A percentile compares a stretch with the other conserved stretches of the same genome.
phyloP scores from a whole-genome alignment of 192 early-diverging fungal genomes.

The Pilaira anomala region DNA sequence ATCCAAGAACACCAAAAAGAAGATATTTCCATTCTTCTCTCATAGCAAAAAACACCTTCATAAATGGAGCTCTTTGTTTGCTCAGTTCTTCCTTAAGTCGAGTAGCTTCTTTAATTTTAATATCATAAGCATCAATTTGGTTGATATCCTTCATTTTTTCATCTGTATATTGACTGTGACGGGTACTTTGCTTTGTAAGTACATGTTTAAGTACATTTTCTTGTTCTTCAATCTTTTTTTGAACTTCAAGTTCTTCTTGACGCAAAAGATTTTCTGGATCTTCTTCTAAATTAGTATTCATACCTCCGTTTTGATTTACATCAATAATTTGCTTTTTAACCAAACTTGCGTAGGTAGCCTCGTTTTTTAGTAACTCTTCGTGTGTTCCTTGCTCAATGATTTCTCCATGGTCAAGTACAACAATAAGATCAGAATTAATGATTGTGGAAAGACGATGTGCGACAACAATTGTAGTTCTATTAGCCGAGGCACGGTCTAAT shows the following conservation, averaged over 20 bases:
- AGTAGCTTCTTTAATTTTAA: conserved; percentile 18
- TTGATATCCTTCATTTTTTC: neutral
- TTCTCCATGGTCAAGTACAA: conserved; percentile 68
- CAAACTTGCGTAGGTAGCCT: conserved; percentile 58
- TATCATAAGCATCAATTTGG: conserved; percentile 19
- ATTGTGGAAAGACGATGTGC: conserved; percentile 94
- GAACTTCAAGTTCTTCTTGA: conserved; percentile 2
- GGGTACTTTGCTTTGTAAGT: conserved; percentile 9
- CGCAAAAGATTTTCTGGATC: conserved; percentile 11
- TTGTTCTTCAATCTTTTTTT: neutral
- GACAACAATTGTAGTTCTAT: conserved; percentile 86
- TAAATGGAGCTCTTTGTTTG: conserved; percentile 51
- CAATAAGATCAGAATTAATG: conserved; percentile 76
- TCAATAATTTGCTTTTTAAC: conserved; percentile 64
- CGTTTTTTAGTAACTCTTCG: conserved; percentile 59
- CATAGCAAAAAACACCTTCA: conserved; percentile 46
- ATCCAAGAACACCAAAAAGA: conserved; percentile 53
- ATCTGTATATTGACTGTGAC: neutral
- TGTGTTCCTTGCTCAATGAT: conserved; percentile 79
- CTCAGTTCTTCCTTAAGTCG: conserved; percentile 36
- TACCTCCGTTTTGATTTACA: conserved; percentile 14
- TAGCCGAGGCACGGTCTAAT: conserved; percentile 65
- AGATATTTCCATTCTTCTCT: conserved; percentile 48
- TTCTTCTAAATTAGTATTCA: neutral
- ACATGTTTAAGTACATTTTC: neutral